These are phyloP conservation scores for Exophiala xenobiotica DNA, from an alignment of 2,329 filamentous ascomycete species.

Conservation along the genomic window DNA sequence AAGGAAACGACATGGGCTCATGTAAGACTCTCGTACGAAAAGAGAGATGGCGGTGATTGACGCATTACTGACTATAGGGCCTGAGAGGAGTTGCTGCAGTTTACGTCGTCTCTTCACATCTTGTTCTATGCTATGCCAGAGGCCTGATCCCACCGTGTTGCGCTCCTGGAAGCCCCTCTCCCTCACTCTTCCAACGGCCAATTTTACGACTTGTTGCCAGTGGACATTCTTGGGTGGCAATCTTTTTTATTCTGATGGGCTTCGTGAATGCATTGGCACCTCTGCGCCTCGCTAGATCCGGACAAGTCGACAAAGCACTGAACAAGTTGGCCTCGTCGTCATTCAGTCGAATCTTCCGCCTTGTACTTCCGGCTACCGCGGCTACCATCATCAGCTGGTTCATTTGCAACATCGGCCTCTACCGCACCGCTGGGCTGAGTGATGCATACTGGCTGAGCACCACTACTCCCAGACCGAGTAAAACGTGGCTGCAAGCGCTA, in stretches of 20 bases:
- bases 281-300: constrained; percentile 55
- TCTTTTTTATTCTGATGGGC: constrained; percentile 65
- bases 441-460: constrained; percentile 61
- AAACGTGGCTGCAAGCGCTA: constrained; percentile 44
- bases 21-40: constrained; percentile 21
- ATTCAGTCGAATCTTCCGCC: constrained; percentile 57
- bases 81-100: constrained; percentile 57
- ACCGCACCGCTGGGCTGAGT: constrained; percentile 55
- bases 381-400: constrained; percentile 59
- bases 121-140: constrained; percentile 53
- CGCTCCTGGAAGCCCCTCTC: constrained; percentile 33
- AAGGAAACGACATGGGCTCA: constrained; percentile 33
- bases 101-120: constrained; percentile 56
- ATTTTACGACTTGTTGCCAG: constrained; percentile 60
- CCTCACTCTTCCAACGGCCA: constrained; percentile 57
- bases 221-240: constrained; percentile 64
- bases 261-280: constrained; percentile 65
- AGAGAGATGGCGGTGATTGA: neutral
- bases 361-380: constrained; percentile 58
- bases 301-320: constrained; percentile 55
- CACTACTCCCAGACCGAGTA: constrained; percentile 47
- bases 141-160: constrained; percentile 51
- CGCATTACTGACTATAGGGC: constrained; percentile 43
- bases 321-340: constrained; percentile 57
- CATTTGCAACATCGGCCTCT: constrained; percentile 57